Evolutionary conservation across 768 basidiomycete genomes (phyloP), one percentile per base, ranked within the genome.

Genomic region (Aureoboletus auriporus): DNA sequence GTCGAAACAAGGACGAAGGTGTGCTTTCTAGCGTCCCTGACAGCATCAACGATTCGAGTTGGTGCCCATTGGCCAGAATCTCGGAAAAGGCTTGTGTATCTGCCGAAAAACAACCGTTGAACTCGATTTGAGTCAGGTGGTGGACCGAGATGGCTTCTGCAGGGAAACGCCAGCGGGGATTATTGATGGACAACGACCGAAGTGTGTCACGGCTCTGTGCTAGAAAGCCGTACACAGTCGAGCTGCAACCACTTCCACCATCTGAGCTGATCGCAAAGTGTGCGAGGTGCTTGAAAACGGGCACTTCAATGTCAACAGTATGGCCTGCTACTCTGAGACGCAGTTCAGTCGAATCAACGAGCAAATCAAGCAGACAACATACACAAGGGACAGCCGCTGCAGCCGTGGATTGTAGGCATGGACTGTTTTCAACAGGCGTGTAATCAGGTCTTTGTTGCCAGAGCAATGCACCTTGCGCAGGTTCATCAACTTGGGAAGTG

Each of bases 41-140:
- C 10, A 89, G 68, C 47, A 74, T 73, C 28, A 88, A 70, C 0
- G 72, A 75, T 61, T 87, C 83, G 16, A 87, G 70, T 57, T 86
- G 84, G 16, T 77, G 72, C 3, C 83, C 84, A 52, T 81, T 71
- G 1, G 67, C 61, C 14, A 89, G 72, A 41, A 89, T 76, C 46
- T 83, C 81, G 7, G 76, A 70, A 52, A 87, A 75, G 2, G 75
- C 73, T 26, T 77, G 73, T 1, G 72, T 70, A 41, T 74, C 74
- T 1, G 68, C 53, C 1, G 78, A 75, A 60, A 84, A 74, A 52
- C 75, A 71, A 8, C 84, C 82, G 2, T 75, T 71, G 62, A 85
- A 85, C 53, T 79, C 71, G 50, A 88, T 74, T 43, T 75, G 72
- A 6, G 83, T 82, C 34, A 88, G 75, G 61, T 86, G 81, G 27